Base-by-base conservation (phyloP, 768 basidiomycete genomes). In the Hygrocybe coccinea region DNA sequence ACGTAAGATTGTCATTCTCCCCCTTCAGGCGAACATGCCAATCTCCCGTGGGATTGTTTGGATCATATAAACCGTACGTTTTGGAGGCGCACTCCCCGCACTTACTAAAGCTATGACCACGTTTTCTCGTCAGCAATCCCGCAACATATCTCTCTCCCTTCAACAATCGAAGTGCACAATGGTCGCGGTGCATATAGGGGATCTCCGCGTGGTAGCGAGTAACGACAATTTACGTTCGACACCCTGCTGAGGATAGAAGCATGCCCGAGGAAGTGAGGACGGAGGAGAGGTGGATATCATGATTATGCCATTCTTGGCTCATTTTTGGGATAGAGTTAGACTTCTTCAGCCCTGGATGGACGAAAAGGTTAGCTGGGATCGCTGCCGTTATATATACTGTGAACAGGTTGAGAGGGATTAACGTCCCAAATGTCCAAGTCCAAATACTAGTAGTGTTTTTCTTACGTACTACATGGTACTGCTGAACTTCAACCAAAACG, bases 41-140 rank as follows among this genome's bases (percentile, higher is more conserved):
- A 76, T 15, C 68, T 87, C 3, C 84, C 85, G 0, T 86, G 83
- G 85, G 84, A 87, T 68, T 87, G 15, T 82, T 86, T 48, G 71
- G 74, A 8, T 77, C 79, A 0, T 87, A 79, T 72, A 87, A 88
- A 63, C 83, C 86, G 85, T 86, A 41, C 37, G 81, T 68, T 36
- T 37, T 50, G 33, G 25, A 15, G 38, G 48, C n/a, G n/a, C n/a
- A n/a, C n/a, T n/a, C n/a, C 21, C 17, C 45, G 6, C 33, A 8
- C 17, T 2, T 34, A 37, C 29, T 24, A 44, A 33, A 8, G 35
- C 33, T 17, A n/a, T n/a, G n/a, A n/a, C n/a, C n/a, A n/a, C n/a
- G n/a, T n/a, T n/a, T 29, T 8, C 29, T 8, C 29, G 4, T 8
- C 56, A 84, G 83, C 2, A 79, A 79, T 63, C 77, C 77, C 9